Percentiles rank a stretch among this genome's conserved stretches.
Conservation (phyloP, 129 eudicot genomes). For the Helichrysum umbraculigerum region DNA sequence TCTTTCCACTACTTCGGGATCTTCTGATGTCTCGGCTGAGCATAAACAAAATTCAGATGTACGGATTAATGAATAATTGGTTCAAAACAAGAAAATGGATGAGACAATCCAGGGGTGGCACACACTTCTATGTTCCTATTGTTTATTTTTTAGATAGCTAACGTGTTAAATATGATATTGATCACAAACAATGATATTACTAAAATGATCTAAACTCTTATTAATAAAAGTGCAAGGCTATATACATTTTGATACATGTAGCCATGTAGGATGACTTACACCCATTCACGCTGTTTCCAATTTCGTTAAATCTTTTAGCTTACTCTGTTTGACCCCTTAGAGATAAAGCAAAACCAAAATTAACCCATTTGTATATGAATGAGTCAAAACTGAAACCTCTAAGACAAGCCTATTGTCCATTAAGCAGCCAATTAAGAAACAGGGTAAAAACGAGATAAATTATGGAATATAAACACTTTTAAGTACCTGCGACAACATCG, state of each 20-base stretch:
- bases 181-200: neutral
- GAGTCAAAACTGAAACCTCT: neutral
- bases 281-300: neutral
- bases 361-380: neutral
- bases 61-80: constrained; percentile 6
- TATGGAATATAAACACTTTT: neutral
- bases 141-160: too few species aligned
- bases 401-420: neutral
- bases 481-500: constrained; percentile 58
- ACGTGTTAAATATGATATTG: neutral
- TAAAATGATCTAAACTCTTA: neutral
- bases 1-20: constrained; percentile 53
- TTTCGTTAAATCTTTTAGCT: neutral
- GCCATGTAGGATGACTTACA: neutral
- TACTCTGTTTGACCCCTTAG: neutral
- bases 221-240: neutral
- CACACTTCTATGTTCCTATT: too few species aligned
- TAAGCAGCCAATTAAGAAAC: neutral
- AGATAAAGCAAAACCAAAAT: neutral
- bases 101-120: neutral
- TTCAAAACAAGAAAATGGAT: constrained; percentile 14
- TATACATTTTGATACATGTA: neutral
- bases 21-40: constrained; percentile 53
- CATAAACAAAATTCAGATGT: constrained; percentile 16
- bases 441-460: constrained; percentile 18